Evolutionary conservation across 2,329 filamentous ascomycete genomes (phyloP), one percentile per base, ranked within the genome.

Genomic region (Thermothelomyces thermophilus): DNA sequence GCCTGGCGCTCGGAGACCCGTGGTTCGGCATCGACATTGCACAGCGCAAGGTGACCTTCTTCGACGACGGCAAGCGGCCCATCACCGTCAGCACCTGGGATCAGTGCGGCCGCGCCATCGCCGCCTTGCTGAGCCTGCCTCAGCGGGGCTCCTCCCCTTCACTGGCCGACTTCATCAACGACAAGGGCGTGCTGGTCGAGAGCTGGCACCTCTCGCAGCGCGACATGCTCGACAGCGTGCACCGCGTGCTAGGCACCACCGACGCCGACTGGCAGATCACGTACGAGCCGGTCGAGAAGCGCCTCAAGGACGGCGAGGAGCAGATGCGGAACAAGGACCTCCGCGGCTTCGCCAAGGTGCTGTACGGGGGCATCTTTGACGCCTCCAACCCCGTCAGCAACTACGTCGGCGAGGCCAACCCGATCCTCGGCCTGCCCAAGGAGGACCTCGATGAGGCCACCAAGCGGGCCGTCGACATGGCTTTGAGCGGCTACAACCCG

Each of bases 141-240:
- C 47, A 54, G 35, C n/a, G 47, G 2, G 50, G 28, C 2, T 13
- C 40, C 7, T 35, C 40, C 8, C 41, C 50, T 4, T 51, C 52
- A 26, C 35, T 62, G 41, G 51, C 50, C 0, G 46, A 55, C 13
- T 60, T 48, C 41, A 26, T 9, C 24, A 30, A 26, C 33, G 79
- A 82, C 62, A 70, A 72, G 43, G 55, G 59, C 0, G 60, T 83
- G 1, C 78, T 73, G 56, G 56, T 83, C 10, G 71, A 69, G 7
- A 82, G 76, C 53, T 86, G 84, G 66, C 62, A 67, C 10, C 57
- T 82, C 52, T 79, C 66, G 51, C 84, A 87, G 63, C 71, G 72
- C 10, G 82, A 87, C 9, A 86, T 87, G 69, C 72, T 87, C 47
- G 74, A 76, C 34, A 75, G 73, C n/a, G 64, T 83, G 11, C 72